Conservation (phyloP, 345 rosid species). For the Melaleuca alternifolia region DNA sequence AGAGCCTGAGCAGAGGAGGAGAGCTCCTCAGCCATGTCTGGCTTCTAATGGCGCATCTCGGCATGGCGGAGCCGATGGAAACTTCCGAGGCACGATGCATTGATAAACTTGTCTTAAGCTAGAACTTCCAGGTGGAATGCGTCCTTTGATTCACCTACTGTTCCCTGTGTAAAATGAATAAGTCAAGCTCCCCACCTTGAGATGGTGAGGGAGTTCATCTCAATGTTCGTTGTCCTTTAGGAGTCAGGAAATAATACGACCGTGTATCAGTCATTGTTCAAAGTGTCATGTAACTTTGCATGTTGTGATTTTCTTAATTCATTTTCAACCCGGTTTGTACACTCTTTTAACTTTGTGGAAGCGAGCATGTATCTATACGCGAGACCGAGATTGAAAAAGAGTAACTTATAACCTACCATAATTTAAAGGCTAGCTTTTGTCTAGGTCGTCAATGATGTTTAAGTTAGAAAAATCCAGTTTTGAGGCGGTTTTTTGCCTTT, state of each 20-base stretch:
- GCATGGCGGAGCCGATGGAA: constrained; percentile 35
- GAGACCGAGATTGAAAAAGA: neutral
- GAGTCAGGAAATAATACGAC: neutral
- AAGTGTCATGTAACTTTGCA: too few species aligned
- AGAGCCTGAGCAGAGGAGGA: constrained; percentile 40
- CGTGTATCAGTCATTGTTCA: neutral
- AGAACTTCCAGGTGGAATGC: neutral
- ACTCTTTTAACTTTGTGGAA: too few species aligned
- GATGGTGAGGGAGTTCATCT: neutral
- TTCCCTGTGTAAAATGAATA: neutral
- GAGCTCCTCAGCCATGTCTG: constrained; percentile 44
- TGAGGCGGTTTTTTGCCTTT: neutral
- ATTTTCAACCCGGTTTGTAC: neutral
- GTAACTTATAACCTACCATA: neutral
- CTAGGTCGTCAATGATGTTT: neutral
- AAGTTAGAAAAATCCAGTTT: neutral
- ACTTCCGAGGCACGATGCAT: constrained; percentile 31
- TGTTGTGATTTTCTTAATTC: too few species aligned
- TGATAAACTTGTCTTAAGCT: constrained; percentile 9
- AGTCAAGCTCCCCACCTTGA: neutral
- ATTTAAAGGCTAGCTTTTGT: neutral
- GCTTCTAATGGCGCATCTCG: constrained; percentile 49
- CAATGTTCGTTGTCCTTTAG: neutral
- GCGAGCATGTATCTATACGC: neutral
- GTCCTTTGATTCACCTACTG: neutral